Evolutionary conservation across 2,329 filamentous ascomycete genomes (phyloP).

Genomic region (Venturia pyrina): DNA sequence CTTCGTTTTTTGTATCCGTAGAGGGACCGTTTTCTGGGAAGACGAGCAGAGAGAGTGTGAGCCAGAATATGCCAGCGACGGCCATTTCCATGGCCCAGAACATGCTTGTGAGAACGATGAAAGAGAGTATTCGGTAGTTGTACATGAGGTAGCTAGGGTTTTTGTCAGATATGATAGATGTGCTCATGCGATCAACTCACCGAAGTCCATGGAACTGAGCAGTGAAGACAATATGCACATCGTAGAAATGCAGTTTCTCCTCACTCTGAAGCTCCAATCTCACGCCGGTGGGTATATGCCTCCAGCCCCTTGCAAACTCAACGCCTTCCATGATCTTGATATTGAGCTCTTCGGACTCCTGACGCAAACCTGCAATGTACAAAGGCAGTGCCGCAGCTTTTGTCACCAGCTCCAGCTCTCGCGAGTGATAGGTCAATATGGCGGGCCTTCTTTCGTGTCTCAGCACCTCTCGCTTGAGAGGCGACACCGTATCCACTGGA

Average conservation of each 20-base stretch:
- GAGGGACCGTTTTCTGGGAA: conserved; percentile 10
- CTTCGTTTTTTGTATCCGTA: conserved; percentile 1
- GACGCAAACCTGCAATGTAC: conserved; percentile 56
- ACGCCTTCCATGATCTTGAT: conserved; percentile 67
- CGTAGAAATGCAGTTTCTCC: conserved; percentile 66
- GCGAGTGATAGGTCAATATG: conserved; percentile 69
- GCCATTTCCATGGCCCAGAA: conserved; percentile 73
- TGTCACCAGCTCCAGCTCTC: conserved; percentile 51
- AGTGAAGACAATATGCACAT: conserved; percentile 55
- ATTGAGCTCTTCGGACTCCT: conserved; percentile 53
- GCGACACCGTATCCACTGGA: conserved; percentile 2
- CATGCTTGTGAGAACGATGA: conserved; percentile 53
- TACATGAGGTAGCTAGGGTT: conserved; percentile 68
- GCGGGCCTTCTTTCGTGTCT: conserved; percentile 53
- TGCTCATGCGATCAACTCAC: conserved; percentile 22
- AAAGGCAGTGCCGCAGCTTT: conserved; percentile 56
- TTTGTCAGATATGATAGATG: background rate
- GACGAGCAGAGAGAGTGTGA: conserved; percentile 38
- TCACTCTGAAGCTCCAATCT: conserved; percentile 61
- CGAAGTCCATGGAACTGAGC: conserved; percentile 66
- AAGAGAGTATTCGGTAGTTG: conserved; percentile 62
- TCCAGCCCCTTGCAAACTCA: conserved; percentile 48
- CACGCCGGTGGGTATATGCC: conserved; percentile 43
- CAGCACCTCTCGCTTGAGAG: conserved; percentile 17
- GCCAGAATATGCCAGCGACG: conserved; percentile 57